Evolutionary conservation across 2,329 filamentous ascomycete genomes (phyloP).

Genomic region (Fusarium pseudoanthophilum): DNA sequence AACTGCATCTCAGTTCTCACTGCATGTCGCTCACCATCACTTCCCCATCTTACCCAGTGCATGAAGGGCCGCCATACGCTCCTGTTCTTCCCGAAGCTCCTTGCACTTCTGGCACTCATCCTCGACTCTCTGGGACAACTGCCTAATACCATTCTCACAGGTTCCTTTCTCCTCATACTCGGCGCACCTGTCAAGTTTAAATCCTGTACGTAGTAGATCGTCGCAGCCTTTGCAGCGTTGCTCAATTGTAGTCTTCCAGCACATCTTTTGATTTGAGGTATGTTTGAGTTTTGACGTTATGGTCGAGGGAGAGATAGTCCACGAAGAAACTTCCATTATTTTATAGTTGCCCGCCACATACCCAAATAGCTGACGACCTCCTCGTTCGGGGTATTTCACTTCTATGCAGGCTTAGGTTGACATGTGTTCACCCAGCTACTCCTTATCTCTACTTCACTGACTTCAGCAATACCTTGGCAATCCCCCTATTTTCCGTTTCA

Average conservation of each 20-base stretch:
- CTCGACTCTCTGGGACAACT: neutral
- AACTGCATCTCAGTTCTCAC: neutral
- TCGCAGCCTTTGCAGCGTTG: neutral
- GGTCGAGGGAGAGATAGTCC: fast-evolving
- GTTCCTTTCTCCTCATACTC: no score
- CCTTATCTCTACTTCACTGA: no score
- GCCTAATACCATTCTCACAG: neutral
- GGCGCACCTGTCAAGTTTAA: neutral
- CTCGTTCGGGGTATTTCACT: no score
- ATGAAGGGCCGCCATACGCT: neutral
- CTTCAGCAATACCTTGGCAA: no score
- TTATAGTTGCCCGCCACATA: no score
- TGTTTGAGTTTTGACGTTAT: neutral
- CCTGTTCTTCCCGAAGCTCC: neutral
- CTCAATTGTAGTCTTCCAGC: neutral
- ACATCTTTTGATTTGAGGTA: neutral
- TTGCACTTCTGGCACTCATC: neutral
- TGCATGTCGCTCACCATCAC: no score
- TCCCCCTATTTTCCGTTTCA: no score
- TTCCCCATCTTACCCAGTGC: no score
- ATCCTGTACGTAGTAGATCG: neutral
- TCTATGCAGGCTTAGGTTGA: neutral
- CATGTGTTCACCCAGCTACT: neutral
- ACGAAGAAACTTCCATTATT: no score
- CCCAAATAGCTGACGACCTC: no score